Percentiles rank a stretch among this genome's conserved stretches.
These are phyloP conservation scores for Beauveria sp. DNA, from an alignment of 2,329 filamentous ascomycete genomes.

Conservation along the genomic window DNA sequence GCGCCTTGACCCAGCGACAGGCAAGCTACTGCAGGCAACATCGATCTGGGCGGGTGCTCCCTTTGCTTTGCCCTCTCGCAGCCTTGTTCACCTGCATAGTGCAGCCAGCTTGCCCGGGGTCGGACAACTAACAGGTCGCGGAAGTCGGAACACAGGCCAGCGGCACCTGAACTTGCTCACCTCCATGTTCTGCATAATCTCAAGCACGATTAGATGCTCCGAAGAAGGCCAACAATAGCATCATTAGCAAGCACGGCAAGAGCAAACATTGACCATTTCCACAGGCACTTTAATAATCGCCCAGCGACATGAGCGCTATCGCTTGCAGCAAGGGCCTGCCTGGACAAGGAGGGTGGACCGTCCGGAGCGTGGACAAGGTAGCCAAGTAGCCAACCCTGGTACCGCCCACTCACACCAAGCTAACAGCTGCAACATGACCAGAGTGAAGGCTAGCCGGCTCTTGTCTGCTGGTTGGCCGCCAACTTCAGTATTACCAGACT, in stretches of 20 bases:
- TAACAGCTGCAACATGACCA: no score
- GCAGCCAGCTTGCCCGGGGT: neutral
- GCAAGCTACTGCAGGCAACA: constrained; percentile 8
- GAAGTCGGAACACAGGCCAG: constrained; percentile 5
- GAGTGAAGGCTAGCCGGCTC: neutral
- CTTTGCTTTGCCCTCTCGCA: neutral
- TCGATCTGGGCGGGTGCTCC: constrained; percentile 3
- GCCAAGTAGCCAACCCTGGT: neutral
- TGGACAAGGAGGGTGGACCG: neutral
- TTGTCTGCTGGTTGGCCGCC: neutral
- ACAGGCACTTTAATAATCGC: neutral
- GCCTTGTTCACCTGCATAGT: neutral
- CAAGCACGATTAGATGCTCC: no score
- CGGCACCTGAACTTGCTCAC: neutral
- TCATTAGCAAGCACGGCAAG: neutral
- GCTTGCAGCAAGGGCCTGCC: neutral
- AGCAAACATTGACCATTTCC: neutral
- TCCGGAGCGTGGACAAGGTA: constrained; percentile 1
- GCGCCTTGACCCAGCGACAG: constrained; percentile 1
- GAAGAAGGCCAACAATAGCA: neutral
- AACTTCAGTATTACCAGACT: neutral
- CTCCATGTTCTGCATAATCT: neutral
- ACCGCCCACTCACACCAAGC: constrained; percentile 7
- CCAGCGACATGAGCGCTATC: neutral
- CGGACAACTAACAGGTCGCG: neutral